A percentile compares a stretch with the other conserved stretches of the same genome.
Evolutionary conservation across 805 yeast species (phyloP).

Genomic region (Cyberlindnera sargentensis): DNA sequence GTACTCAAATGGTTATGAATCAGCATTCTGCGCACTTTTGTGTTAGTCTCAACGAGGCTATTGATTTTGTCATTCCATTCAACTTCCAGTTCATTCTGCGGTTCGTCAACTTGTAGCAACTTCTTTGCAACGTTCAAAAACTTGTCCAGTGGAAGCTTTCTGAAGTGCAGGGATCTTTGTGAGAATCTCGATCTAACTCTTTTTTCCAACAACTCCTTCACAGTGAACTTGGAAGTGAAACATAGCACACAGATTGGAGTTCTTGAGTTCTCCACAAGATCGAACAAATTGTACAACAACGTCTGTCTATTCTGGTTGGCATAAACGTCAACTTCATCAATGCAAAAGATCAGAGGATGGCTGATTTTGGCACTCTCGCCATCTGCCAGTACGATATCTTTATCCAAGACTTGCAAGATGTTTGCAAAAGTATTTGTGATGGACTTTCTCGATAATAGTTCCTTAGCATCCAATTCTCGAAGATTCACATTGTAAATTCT

Average conservation of each 20-base stretch:
- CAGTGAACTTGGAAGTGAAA: conserved; percentile 62
- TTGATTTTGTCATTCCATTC: conserved; percentile 41
- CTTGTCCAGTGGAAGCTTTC: conserved; percentile 37
- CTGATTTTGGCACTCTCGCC: conserved; percentile 10
- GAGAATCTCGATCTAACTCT: conserved; percentile 87
- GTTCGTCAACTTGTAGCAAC: conserved; percentile 28
- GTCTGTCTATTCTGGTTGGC: conserved; percentile 73
- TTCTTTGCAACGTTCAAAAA: conserved; percentile 43
- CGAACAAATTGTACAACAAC: conserved; percentile 79
- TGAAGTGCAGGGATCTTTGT: conserved; percentile 62
- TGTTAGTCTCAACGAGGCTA: conserved; percentile 21
- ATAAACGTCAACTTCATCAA: conserved; percentile 83
- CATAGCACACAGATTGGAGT: conserved; percentile 81
- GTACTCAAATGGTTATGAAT: conserved; percentile 48
- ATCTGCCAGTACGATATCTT: conserved; percentile 15
- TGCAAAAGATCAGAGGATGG: conserved; percentile 59
- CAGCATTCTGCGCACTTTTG: conserved; percentile 31
- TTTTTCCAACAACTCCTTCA: conserved; percentile 80
- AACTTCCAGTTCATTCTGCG: conserved; percentile 22
- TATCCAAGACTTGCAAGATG: conserved; percentile 47
- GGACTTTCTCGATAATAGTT: conserved; percentile 43
- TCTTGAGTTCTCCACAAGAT: conserved; percentile 64
- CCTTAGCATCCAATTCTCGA: conserved; percentile 17
- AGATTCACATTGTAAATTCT: conserved; percentile 24
- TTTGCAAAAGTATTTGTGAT: conserved; percentile 55